Conservation (phyloP, 441 rosid genomes). For the Hura crepitans region DNA sequence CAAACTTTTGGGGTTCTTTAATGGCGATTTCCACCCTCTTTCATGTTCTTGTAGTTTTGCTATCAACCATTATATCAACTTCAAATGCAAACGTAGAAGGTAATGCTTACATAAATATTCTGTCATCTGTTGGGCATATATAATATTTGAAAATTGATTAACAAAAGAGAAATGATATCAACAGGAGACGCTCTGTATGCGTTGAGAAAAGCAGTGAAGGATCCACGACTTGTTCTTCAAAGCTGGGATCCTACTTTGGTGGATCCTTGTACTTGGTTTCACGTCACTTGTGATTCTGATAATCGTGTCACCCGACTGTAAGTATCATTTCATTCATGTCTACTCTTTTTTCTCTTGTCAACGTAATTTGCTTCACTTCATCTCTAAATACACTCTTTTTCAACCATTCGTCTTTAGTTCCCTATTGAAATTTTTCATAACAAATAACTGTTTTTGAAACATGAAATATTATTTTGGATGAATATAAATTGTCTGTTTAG, state of each 20-base stretch:
- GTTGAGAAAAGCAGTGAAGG: conserved; percentile 54
- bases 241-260: conserved; percentile 85
- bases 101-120: conserved; percentile 10
- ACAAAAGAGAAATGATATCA: neutral
- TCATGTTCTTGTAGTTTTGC: conserved; percentile 26
- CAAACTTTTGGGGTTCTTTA: neutral
- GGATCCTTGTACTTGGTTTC: conserved; percentile 85
- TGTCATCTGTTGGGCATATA: neutral
- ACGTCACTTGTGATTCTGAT: conserved; percentile 56
- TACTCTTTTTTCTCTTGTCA: neutral
- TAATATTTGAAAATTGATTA: too few relatives aligned
- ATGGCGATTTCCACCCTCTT: conserved; percentile 32
- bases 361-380: too few relatives aligned
- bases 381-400: too few relatives aligned
- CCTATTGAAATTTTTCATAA: too few relatives aligned
- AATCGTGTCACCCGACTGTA: conserved; percentile 65
- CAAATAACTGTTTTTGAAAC: too few relatives aligned
- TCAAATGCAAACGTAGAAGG: conserved; percentile 51
- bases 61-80: conserved; percentile 18
- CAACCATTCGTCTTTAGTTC: too few relatives aligned
- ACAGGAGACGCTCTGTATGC: conserved; percentile 65
- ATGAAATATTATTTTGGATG: too few relatives aligned
- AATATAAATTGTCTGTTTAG: too few relatives aligned
- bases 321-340: conserved; percentile 9
- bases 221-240: conserved; percentile 54